Conservation (phyloP, 1,139 yeast genomes). For the Blastobotrys elegans region DNA sequence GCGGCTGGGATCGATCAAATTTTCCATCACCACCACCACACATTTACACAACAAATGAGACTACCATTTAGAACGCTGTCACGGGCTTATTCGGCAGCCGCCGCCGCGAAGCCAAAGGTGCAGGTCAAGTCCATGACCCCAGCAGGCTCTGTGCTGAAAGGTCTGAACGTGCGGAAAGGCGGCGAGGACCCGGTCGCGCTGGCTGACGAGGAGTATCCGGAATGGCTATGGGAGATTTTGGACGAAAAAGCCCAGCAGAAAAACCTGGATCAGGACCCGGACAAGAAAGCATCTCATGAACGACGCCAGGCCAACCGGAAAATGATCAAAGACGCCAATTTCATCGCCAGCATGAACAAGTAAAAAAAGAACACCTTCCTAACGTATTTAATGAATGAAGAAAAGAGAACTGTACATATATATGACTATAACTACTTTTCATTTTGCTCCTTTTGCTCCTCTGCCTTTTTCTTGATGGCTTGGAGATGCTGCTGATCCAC, state of each 20-base stretch:
- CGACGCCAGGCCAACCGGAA: conserved; percentile 64
- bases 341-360: conserved; percentile 38
- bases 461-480: conserved; percentile 1
- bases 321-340: conserved; percentile 73
- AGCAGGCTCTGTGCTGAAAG: conserved; percentile 78
- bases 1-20: background rate
- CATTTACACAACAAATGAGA: conserved; percentile 3
- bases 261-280: conserved; percentile 54
- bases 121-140: conserved; percentile 41
- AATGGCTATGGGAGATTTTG: conserved; percentile 89
- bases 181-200: conserved; percentile 90
- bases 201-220: conserved; percentile 86
- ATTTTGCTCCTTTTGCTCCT: conserved; percentile 8
- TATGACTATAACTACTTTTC: conserved; percentile 7
- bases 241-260: conserved; percentile 55
- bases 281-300: conserved; percentile 63
- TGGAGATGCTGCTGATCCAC: conserved; percentile 58
- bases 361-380: conserved; percentile 7
- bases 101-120: background rate
- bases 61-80: conserved; percentile 1
- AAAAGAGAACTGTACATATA: conserved; percentile 4
- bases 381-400: background rate
- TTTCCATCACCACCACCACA: background rate
- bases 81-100: conserved; percentile 7
- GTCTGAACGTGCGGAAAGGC: conserved; percentile 64